Percentiles rank a stretch among this genome's conserved stretches.
Conservation (phyloP, 495 filamentous ascomycete genomes). For the Aspergillus cavernicola region DNA sequence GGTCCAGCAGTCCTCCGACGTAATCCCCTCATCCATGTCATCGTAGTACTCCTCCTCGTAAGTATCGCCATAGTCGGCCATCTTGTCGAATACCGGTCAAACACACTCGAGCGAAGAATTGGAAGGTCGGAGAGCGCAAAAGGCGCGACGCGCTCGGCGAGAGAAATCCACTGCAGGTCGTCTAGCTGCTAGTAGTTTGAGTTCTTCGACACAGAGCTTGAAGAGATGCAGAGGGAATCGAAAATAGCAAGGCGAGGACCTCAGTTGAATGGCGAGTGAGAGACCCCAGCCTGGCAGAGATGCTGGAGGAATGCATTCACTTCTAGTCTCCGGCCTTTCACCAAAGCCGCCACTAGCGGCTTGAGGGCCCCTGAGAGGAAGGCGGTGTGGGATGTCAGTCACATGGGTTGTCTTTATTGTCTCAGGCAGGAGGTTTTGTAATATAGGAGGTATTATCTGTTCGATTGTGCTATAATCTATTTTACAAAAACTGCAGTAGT, state of each 20-base stretch:
- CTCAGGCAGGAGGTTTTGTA: not conserved
- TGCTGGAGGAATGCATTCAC: conserved; percentile 19
- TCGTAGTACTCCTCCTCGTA: conserved; percentile 55
- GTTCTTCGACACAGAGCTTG: not conserved
- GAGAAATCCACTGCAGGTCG: conserved; percentile 16
- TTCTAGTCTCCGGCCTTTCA: conserved; percentile 11
- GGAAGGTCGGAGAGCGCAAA: conserved; percentile 27
- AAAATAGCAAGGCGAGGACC: conserved; percentile 16
- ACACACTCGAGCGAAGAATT: conserved; percentile 6
- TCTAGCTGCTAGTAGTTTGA: conserved; percentile 9
- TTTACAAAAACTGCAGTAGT: conserved; percentile 56
- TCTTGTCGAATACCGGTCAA: conserved; percentile 25
- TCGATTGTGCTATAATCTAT: not conserved
- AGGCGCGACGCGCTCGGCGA: conserved; percentile 27
- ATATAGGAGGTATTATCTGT: not conserved
- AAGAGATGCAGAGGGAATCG: too few species aligned
- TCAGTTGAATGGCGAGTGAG: conserved; percentile 17
- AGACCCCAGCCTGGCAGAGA: conserved; percentile 22
- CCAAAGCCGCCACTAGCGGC: conserved; percentile 30
- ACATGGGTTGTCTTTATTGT: too few species aligned
- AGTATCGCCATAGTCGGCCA: conserved; percentile 52
- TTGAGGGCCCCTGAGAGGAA: conserved; percentile 13
- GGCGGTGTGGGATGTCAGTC: not conserved
- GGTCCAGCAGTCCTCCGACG: conserved; percentile 92
- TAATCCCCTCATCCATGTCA: conserved; percentile 65